These are phyloP conservation scores for Nitzschia inconspicua DNA, from an alignment of 108 stramenopile genomes.

Conservation along the genomic window DNA sequence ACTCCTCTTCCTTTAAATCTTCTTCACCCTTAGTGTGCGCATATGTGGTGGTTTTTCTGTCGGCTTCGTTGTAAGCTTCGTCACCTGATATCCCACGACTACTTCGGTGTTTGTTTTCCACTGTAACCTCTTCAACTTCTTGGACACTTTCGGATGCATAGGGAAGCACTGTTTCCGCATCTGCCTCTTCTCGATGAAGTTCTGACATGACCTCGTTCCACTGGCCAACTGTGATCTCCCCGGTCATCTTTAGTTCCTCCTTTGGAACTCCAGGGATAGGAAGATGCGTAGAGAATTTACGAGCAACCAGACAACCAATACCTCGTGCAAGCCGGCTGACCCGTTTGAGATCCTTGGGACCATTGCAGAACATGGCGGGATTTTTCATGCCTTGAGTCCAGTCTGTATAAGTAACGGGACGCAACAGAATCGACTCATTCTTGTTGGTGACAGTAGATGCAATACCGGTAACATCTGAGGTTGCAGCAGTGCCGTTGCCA, in stretches of 20 bases:
- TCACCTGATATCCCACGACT: no score
- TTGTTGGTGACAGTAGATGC: no score
- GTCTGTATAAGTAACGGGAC: conserved; percentile 78
- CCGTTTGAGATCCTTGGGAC: conserved; percentile 45
- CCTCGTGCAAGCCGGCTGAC: conserved; percentile 56
- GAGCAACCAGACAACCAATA: conserved; percentile 77
- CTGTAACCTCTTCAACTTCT: no score
- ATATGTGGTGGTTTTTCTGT: no score
- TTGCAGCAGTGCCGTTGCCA: no score
- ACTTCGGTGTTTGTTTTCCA: no score
- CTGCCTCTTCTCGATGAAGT: not conserved
- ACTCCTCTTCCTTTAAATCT: no score
- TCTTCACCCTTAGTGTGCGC: no score
- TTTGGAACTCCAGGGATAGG: conserved; percentile 3
- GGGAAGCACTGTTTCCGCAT: not conserved
- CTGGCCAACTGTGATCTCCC: conserved; percentile 27
- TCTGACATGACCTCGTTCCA: conserved; percentile 26
- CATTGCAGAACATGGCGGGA: conserved; percentile 62
- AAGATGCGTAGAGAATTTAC: conserved; percentile 61
- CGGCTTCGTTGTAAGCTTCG: no score
- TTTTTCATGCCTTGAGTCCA: conserved; percentile 76
- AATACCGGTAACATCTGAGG: conserved; percentile 21
- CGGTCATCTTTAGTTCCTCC: conserved; percentile 17
- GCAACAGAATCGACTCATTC: conserved; percentile 28
- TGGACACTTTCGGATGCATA: no score